These are phyloP conservation scores for Amanita phalloides DNA, from an alignment of 768 basidiomycete genomes.

Conservation along the genomic window DNA sequence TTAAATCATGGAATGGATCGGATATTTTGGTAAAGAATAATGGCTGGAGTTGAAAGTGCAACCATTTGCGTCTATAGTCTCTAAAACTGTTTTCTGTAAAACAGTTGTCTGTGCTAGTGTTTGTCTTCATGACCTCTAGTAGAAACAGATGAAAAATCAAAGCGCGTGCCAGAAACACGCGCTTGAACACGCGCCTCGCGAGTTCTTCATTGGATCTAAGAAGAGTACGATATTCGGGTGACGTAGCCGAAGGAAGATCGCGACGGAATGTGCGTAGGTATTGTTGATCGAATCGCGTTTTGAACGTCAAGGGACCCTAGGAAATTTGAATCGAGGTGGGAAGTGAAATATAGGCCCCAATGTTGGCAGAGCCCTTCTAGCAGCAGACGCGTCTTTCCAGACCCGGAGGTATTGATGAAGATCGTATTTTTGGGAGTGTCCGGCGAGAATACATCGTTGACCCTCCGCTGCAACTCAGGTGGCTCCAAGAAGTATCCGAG, in stretches of 20 bases:
- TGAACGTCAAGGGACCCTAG: constrained; percentile 33
- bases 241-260: constrained; percentile 19
- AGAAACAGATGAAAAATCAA: too few relatives aligned
- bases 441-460: constrained; percentile 32
- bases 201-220: too few relatives aligned
- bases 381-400: constrained; percentile 33
- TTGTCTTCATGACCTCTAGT: constrained; percentile 19
- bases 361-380: constrained; percentile 32
- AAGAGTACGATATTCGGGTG: constrained; percentile 21
- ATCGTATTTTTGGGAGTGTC: constrained; percentile 27
- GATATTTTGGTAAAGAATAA: constrained; percentile 23
- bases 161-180: too few relatives aligned
- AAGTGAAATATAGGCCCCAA: constrained; percentile 41
- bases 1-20: constrained; percentile 31
- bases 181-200: too few relatives aligned
- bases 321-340: constrained; percentile 28
- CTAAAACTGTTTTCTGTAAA: constrained; percentile 9
- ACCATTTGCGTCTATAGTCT: constrained; percentile 28
- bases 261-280: constrained; percentile 24
- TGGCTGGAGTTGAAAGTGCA: constrained; percentile 31
- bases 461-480: constrained; percentile 17
- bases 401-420: constrained; percentile 37
- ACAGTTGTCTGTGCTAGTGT: background rate
- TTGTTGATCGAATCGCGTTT: constrained; percentile 25
- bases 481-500: constrained; percentile 24